Conservation (phyloP, 768 basidiomycete genomes). For the Lactarius hengduanensis region DNA sequence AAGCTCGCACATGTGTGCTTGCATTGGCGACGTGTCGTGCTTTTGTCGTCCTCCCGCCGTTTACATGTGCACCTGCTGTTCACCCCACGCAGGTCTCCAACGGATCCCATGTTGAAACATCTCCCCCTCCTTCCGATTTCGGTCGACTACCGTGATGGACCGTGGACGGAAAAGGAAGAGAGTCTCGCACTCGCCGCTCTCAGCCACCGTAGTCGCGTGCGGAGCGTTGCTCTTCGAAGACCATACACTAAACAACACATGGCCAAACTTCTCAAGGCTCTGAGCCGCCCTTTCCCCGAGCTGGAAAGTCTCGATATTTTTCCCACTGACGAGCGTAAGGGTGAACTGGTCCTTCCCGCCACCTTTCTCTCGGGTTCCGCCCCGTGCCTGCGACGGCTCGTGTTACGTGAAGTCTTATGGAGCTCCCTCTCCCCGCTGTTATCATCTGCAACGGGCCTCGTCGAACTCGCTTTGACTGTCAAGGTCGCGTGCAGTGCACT, state of each 20-base stretch:
- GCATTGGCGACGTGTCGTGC: conserved; percentile 11
- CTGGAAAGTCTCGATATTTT: neutral
- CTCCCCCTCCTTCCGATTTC: neutral
- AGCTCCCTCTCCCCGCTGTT: no score
- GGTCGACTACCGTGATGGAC: neutral
- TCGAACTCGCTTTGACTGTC: no score
- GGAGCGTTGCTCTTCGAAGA: neutral
- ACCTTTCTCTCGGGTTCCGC: neutral
- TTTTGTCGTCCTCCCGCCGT: conserved; percentile 3
- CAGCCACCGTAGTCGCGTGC: neutral
- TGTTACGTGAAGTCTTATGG: neutral
- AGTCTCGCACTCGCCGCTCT: neutral
- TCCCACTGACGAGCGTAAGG: neutral
- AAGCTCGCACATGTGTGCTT: conserved; percentile 11
- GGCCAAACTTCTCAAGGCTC: neutral
- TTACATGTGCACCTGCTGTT: neutral
- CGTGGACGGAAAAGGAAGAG: neutral
- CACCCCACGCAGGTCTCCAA: neutral
- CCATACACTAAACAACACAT: no score
- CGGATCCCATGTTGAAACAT: neutral
- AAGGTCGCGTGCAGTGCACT: neutral
- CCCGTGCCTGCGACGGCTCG: neutral
- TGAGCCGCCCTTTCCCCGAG: neutral
- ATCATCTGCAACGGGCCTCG: no score
- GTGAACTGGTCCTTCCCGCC: neutral